Base-by-base conservation (phyloP, 495 filamentous ascomycete species). In the Chaetomium fimeti region DNA sequence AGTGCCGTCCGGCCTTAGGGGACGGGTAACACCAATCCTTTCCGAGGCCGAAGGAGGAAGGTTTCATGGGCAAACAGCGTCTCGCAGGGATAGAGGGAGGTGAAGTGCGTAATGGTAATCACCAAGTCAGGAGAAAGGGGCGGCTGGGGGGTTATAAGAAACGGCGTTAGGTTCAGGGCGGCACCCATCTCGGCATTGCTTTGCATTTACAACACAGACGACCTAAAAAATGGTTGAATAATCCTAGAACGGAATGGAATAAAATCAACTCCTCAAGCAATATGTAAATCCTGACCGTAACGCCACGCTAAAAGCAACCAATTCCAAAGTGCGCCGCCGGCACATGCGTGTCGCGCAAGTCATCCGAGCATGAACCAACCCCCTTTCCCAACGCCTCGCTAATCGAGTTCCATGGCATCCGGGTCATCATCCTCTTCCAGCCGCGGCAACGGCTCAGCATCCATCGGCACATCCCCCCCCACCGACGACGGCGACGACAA, bases 391-490 rank as follows among this genome's bases (percentile, higher is more conserved):
- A 16, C 15, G 47, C 6, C 8, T 25, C 79, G 8, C 8, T 36
- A 89, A 57, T 85, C 88, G 42, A 90, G 78, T 58, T 91, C 88
- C 88, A 91, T 91, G 52, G 86, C 88, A 78, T 91, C 88, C 11
- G 81, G 77, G 71, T 89, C 84, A 11, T 77, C 64, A 43, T 76
- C 64, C 43, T 77, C 45, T 49, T 11, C 45, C 68, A 22, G 22
- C 57, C 59, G 36, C 52, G 48, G 18, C 43, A 53, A 40, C 42
- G n/a, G 3, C 22, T 60, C 42, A 51, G 56, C 38, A 29, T 56
- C 65, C 65, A 54, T 49, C 0, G 66, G 40, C 9, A 56, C 28
- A 27, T 24, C 47, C 3, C 48, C 55, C n/a, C 16, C 2, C 53
- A 40, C 18, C 4, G 27, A 18, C 25, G 29, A 7, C 36, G 24